Percentiles rank a stretch among this genome's conserved stretches.
Conservation (phyloP, 768 basidiomycete species). For the Hortiboletus flavorubellus region DNA sequence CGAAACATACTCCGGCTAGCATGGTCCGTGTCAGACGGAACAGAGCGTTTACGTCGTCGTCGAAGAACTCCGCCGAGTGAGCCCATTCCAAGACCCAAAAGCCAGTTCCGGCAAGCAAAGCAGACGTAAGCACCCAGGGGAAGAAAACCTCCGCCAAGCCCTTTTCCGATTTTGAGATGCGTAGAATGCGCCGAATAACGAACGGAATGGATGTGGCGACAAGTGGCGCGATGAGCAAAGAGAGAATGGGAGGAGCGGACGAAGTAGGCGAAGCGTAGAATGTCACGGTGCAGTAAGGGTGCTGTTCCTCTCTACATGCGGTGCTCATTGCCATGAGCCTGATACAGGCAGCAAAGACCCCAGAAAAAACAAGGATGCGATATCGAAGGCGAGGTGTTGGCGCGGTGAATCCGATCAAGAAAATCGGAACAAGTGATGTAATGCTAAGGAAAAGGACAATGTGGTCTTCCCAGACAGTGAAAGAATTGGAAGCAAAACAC, state of each 20-base stretch:
- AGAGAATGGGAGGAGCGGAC: slow-evolving; percentile 58
- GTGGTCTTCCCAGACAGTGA: slow-evolving; percentile 96
- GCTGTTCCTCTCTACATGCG: slow-evolving; percentile 93
- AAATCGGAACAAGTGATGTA: slow-evolving; percentile 56
- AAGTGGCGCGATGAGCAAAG: slow-evolving; percentile 57
- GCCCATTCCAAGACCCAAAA: slow-evolving; percentile 86
- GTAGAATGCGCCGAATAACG: slow-evolving; percentile 52
- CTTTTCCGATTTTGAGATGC: slow-evolving; percentile 67
- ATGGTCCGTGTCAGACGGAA: slow-evolving; percentile 57
- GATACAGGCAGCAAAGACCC: slow-evolving; percentile 61
- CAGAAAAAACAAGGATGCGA: slow-evolving; percentile 72
- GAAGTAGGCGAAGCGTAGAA: slow-evolving; percentile 78
- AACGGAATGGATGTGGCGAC: slow-evolving; percentile 56
- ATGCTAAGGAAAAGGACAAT: slow-evolving; percentile 72
- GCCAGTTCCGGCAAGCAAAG: slow-evolving; percentile 54
- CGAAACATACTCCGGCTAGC: slow-evolving; percentile 56
- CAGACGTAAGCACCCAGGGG: slow-evolving; percentile 51
- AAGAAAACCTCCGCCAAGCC: slow-evolving; percentile 69
- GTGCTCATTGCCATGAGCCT: slow-evolving; percentile 81
- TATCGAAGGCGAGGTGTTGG: slow-evolving; percentile 65
- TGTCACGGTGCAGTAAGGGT: slow-evolving; percentile 83
- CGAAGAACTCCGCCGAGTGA: slow-evolving; percentile 52
- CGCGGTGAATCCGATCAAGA: slow-evolving; percentile 62
- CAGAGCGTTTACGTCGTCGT: slow-evolving; percentile 36
- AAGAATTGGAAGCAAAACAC: slow-evolving; percentile 89